These are phyloP conservation scores for Metschnikowia baotianmanensis DNA, from an alignment of 805 yeast species.

Conservation along the genomic window DNA sequence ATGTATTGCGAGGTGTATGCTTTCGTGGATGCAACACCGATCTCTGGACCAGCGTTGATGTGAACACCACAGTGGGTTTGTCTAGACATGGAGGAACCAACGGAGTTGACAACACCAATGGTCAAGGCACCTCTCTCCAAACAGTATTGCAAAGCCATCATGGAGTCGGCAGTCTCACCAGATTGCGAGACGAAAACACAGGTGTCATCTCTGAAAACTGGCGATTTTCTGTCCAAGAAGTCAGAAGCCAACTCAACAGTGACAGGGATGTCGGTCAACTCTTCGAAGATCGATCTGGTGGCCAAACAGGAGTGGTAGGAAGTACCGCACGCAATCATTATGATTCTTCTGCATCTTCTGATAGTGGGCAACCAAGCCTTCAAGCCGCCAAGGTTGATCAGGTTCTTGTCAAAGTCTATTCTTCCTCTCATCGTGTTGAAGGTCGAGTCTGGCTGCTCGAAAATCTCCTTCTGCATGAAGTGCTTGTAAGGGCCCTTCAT, in stretches of 20 bases:
- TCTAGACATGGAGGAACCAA: conserved; percentile 95
- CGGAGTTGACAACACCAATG: conserved; percentile 96
- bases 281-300: conserved; percentile 94
- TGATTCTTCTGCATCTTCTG: conserved; percentile 90
- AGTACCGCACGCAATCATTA: conserved; percentile 99
- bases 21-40: conserved; percentile 98
- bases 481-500: conserved; percentile 97
- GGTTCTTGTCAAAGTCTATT: conserved; percentile 79
- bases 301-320: conserved; percentile 98
- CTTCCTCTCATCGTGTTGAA: conserved; percentile 99
- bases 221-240: conserved; percentile 89
- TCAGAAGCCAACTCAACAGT: conserved; percentile 92
- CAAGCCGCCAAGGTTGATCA: conserved; percentile 86
- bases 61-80: conserved; percentile 99
- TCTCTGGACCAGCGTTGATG: conserved; percentile 99
- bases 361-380: conserved; percentile 80
- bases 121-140: conserved; percentile 96
- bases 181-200: conserved; percentile 97
- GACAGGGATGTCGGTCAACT: conserved; percentile 92
- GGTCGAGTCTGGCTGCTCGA: conserved; percentile 97
- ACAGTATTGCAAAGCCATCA: conserved; percentile 93
- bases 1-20: conserved; percentile 98
- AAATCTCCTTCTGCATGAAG: conserved; percentile 98
- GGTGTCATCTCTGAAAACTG: conserved; percentile 98
- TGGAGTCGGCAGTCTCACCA: conserved; percentile 98